Base-by-base conservation (phyloP, 78 protist genomes). In the Tieghemostelium lacteum region DNA sequence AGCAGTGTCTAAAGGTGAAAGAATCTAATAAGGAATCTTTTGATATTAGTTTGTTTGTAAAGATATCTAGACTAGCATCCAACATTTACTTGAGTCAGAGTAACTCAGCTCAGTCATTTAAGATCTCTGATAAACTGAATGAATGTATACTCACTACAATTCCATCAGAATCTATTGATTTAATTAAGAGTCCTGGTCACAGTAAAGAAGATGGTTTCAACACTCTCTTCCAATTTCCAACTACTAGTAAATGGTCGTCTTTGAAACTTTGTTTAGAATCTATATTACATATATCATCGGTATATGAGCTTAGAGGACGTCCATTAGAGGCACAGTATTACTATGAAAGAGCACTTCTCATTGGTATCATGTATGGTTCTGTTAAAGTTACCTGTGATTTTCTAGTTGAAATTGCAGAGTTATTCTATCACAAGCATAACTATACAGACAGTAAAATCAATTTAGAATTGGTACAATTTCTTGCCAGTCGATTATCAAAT, bases 271-370 rank as follows among this genome's bases (percentile, higher is more conserved):
- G 71, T 24, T 40, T 83, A n/a, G 78, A 83, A n/a, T 52, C 91
- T 6, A n/a, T 83, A n/a, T 20, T 83, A 39, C 91, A 83, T 45
- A 55, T 83, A 39, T 73, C 78, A 33, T 36, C 70, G 40, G 58
- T 83, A 8, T 83, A 67, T 33, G 91, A 83, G 31, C 61, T 83
- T 20, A 83, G 91, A 83, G 91, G 91, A n/a, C 24, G 91, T 28
- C 91, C 91, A 28, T 69, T 29, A 33, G 91, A 83, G 55, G 76
- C 91, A 0, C 91, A 83, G 10, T 83, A 83, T n/a, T 60, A 69
- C 39, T 83, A 83, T 42, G 91, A 83, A 69, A 36, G 91, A 28
- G 91, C 78, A 37, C 40, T 83, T 24, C 31, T 40, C 28, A 83
- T 83, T 83, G 91, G 91, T 17, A 83, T 52, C 20, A 69, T 83